Percentiles rank a stretch among this genome's conserved stretches.
Conservation (phyloP, 805 yeast species). For the Barnettozyma californica region DNA sequence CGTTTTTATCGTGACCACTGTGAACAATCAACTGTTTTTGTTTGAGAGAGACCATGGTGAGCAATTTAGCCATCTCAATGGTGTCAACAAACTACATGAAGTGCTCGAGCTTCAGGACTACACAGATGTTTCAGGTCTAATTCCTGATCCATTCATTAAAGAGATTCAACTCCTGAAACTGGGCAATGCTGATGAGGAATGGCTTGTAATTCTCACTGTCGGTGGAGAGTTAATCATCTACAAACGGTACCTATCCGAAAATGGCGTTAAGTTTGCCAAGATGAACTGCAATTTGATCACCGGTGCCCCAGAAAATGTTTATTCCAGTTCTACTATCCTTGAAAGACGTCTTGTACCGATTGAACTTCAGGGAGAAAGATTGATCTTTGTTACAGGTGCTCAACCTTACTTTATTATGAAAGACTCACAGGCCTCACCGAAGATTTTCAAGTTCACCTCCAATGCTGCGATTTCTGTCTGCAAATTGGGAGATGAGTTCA, state of each 20-base stretch:
- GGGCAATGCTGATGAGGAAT: conserved; percentile 65
- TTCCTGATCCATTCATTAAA: conserved; percentile 71
- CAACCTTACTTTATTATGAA: conserved; percentile 68
- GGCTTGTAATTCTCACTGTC: conserved; percentile 63
- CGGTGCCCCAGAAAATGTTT: conserved; percentile 80
- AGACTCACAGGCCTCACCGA: conserved; percentile 55
- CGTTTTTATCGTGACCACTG: conserved; percentile 63
- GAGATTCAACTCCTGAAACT: conserved; percentile 58
- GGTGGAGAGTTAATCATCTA: conserved; percentile 78
- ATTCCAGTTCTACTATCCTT: conserved; percentile 50
- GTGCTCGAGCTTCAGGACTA: conserved; percentile 33
- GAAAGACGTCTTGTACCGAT: conserved; percentile 62
- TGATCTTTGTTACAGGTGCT: conserved; percentile 68
- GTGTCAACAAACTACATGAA: conserved; percentile 33
- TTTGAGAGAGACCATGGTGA: conserved; percentile 49
- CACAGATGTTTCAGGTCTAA: conserved; percentile 29
- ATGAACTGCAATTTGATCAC: conserved; percentile 42
- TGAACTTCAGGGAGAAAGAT: conserved; percentile 52
- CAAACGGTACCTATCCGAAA: conserved; percentile 44
- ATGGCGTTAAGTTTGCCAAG: conserved; percentile 39
- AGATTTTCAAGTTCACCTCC: conserved; percentile 61
- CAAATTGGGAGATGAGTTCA: conserved; percentile 41
- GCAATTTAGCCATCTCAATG: conserved; percentile 32
- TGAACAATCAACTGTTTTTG: conserved; percentile 66
- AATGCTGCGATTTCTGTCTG: conserved; percentile 65